These are phyloP conservation scores for Chytriomyces sp. DNA, from an alignment of 192 early-diverging fungal species.

Conservation along the genomic window DNA sequence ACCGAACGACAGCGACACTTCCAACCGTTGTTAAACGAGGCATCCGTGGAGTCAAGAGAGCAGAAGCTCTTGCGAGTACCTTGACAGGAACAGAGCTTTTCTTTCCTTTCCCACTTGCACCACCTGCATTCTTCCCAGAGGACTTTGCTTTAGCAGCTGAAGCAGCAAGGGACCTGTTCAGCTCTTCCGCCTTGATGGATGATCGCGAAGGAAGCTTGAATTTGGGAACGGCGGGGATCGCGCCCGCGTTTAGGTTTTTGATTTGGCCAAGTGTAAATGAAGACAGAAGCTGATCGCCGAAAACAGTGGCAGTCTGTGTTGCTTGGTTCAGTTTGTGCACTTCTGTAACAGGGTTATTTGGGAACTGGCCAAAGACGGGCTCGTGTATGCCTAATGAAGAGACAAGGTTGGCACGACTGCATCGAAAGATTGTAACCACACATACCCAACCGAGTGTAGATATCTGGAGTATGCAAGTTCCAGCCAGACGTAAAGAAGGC, in stretches of 20 bases:
- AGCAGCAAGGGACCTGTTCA: background rate
- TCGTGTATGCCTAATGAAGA: constrained; percentile 50
- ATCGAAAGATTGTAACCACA: constrained; percentile 29
- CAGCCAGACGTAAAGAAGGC: constrained; percentile 50
- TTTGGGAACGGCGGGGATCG: background rate
- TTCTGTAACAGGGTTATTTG: background rate
- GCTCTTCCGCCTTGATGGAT: constrained; percentile 22
- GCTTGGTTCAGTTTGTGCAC: constrained; percentile 29
- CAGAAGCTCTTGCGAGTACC: too few relatives aligned
- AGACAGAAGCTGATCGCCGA: constrained; percentile 30
- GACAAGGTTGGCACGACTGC: background rate
- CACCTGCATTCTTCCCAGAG: constrained; percentile 13
- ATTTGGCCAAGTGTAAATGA: constrained; percentile 27
- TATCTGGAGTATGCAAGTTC: constrained; percentile 48
- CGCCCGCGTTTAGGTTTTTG: constrained; percentile 38
- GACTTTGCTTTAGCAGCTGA: background rate
- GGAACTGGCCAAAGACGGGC: constrained; percentile 48
- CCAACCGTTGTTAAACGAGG: constrained; percentile 43
- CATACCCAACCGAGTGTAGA: constrained; percentile 48
- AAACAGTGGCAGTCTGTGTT: constrained; percentile 28
- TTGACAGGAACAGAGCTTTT: background rate
- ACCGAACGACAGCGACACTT: constrained; percentile 42
- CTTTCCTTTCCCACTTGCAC: background rate
- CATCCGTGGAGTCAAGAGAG: constrained; percentile 15
- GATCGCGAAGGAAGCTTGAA: constrained; percentile 35